Evolutionary conservation across 495 filamentous ascomycete species (phyloP), one percentile per base, ranked within the genome.

Genomic region (Xylaria flabelliformis): DNA sequence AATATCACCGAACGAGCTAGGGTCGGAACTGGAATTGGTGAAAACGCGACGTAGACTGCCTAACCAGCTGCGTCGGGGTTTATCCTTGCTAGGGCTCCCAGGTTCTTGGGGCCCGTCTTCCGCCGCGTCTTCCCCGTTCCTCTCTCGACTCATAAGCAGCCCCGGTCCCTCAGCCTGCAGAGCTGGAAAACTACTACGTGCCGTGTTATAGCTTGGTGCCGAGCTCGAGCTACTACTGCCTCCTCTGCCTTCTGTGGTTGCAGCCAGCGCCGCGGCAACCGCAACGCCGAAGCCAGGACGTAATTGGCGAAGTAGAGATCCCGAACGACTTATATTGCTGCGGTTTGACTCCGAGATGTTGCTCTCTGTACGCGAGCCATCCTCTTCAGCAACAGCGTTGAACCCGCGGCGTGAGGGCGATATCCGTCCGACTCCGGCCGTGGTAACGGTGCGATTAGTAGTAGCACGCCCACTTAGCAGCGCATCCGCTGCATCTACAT

Each of bases 171-270:
- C 91, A 10, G 86, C 85, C 73, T 91, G 91, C 13, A 91, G 83
- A 21, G 86, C 84, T 1, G 84, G 82, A 71, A 93, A 88, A 24
- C 85, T 87, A 19, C 89, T 89, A 21, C 85, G 85, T 8, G 91
- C 92, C 0, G 93, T 94, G 48, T 86, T 89, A 77, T 91, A 94
- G 62, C 87, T 91, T 32, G 89, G 89, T n/a, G 87, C 78, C 17
- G 77, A 78, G 77, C 72, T 78, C 42, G 79, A 80, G 62, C 81
- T 79, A 64, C 80, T 80, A 34, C 79, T 79, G 0, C 77, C 74
- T 70, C 79, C 76, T 65, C 80, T 77, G 9, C 64, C 74, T 26
- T 72, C 79, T 7, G 73, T 75, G 24, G 64, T 64, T 17, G 77
- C 76, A 9, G 64, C 70, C 13, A 73, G 74, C 7, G 68, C 58